Evolutionary conservation across 768 basidiomycete genomes (phyloP), one percentile per base, ranked within the genome.

Genomic region (Paxillus rubicundulus): DNA sequence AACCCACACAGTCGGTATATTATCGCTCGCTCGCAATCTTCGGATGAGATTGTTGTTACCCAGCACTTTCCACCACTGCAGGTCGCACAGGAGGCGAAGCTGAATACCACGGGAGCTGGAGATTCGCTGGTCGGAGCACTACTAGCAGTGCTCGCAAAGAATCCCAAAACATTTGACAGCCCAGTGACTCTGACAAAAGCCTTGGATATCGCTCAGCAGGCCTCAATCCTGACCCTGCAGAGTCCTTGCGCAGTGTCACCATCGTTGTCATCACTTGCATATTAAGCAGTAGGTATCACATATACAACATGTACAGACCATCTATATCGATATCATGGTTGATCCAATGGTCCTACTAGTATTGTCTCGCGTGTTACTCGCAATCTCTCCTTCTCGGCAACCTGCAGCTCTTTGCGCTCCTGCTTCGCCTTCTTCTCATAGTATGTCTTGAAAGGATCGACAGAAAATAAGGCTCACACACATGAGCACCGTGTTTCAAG

Each of bases 91-190:
- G 64, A 66, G 14, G 61, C 66, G 21, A 60, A 74, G 9, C 70
- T 86, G 18, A 94, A 86, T 58, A 90, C 92, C 9, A 98, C 95
- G 0, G 96, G 96, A 1, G 94, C 91, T 1, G 95, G 95, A 0
- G 95, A 98, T 70, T 86, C 90, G 3, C 80, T 97, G 21, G 93
- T 90, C 1, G 95, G 94, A 6, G 82, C 87, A 1, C 63, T 97
- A 28, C 68, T 95, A n/a, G 87, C 92, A 5, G 73, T 74, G 9
- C 69, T 93, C n/a, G 70, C 74, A 12, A 67, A 74, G 6, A 60
- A 70, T 24, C 77, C 75, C 9, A 59, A 66, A 20, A 64, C 72
- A 5, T 81, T 88, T 52, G 67, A 72, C n/a, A 68, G 74, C 49
- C 81, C 79, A 12, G 52, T 54, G 4, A 59, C 70, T 2, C 60